Evolutionary conservation across 495 filamentous ascomycete genomes (phyloP), one percentile per base, ranked within the genome.

Genomic region (Penicillium goetzii): DNA sequence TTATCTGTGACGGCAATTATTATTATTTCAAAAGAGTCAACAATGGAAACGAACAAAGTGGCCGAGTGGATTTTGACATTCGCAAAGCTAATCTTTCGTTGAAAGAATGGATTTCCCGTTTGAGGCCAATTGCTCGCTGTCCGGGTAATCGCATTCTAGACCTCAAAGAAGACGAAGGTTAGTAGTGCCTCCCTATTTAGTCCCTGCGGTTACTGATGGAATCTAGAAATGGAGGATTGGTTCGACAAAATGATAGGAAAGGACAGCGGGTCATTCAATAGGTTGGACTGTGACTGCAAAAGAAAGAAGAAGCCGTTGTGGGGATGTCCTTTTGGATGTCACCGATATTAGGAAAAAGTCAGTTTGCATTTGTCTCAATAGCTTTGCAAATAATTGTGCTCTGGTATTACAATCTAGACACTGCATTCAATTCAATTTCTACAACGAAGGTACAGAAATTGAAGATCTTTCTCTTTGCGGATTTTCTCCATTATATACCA

Each of bases 1-100:
- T 66, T 51, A 58, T 66, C 34, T 62, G 59, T 62, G 63, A 62
- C 47, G 55, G 28, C n/a, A 66, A 47, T 50, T 66, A 66, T 58
- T 54, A 66, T 55, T 34, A 62, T 58, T 66, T 66, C 47, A 43
- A 62, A 55, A 53, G 28, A 58, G 14, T 58, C 59, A 40, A 61
- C 40, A 30, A 51, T 30, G 19, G 12, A 45, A 28, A 43, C 28
- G 21, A 32, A 54, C 43, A 21, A 47, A 62, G 53, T 7, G 43
- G 53, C 38, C 19, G 34, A 58, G 63, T 66, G 59, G 59, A 58
- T n/a, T 62, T 62, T 62, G 59, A 66, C 28, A 58, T 61, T 53
- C 47, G 36, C 43, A 62, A 36, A 21, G 59, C 45, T 45, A 40
- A 34, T 58, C 14, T 58, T 49, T 58, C 54, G 59, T 63, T 67